A percentile compares a stretch with the other conserved stretches of the same genome.
Conservation (phyloP, 306 rosid species). For the Pyrus bretschneideri region DNA sequence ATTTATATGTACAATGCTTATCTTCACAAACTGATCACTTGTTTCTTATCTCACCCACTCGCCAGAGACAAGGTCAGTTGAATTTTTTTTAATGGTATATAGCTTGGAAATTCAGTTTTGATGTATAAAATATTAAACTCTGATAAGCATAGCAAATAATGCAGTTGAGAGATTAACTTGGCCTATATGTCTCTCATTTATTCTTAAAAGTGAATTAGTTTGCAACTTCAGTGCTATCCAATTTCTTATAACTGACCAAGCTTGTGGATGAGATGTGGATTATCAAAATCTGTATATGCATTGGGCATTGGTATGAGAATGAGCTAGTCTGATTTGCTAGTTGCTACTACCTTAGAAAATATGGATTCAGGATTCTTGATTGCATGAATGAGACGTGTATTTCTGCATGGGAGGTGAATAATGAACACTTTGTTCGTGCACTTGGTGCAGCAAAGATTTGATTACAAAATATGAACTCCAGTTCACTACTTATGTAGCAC, state of each 20-base stretch:
- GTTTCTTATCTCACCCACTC: constrained; percentile 82
- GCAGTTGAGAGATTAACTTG: background rate
- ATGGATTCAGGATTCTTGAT: background rate
- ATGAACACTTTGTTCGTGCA: background rate
- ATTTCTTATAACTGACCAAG: background rate
- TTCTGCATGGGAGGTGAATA: background rate
- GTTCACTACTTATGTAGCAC: background rate
- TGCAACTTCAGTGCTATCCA: background rate
- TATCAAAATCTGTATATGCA: background rate
- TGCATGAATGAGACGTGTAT: background rate
- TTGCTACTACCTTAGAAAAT: background rate
- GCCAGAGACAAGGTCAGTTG: constrained; percentile 91
- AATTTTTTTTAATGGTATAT: background rate
- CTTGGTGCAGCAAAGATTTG: background rate
- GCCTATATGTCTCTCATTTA: background rate
- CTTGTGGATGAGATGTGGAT: background rate
- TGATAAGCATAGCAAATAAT: background rate
- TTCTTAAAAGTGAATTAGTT: background rate
- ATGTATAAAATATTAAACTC: background rate
- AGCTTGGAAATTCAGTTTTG: background rate
- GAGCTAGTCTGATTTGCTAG: background rate
- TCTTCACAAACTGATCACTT: constrained; percentile 76
- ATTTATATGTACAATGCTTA: constrained; percentile 90
- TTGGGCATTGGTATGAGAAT: background rate
- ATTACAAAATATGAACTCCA: background rate